These are phyloP conservation scores for Suillus lakei DNA, from an alignment of 768 basidiomycete genomes.

Conservation along the genomic window DNA sequence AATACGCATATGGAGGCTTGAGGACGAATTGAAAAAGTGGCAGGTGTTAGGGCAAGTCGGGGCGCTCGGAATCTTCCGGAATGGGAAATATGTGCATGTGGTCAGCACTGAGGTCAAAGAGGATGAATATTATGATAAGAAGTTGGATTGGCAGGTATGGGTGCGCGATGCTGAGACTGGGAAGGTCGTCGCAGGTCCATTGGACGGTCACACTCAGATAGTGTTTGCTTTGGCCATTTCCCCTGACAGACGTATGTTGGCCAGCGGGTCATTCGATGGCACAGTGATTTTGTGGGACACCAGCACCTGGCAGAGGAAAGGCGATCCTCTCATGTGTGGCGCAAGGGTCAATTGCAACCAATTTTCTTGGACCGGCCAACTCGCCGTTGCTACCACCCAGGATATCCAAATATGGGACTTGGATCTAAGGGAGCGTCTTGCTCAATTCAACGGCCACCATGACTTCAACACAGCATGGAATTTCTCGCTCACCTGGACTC, in stretches of 20 bases:
- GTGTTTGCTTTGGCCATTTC: slow-evolving; percentile 6
- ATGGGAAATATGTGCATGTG: background rate
- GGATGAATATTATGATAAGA: background rate
- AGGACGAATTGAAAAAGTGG: background rate
- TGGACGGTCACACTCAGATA: background rate
- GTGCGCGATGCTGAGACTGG: background rate
- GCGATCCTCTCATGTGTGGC: background rate
- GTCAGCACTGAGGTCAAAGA: background rate
- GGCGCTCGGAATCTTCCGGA: background rate
- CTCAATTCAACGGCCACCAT: background rate
- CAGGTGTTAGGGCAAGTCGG: background rate
- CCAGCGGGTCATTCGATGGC: slow-evolving; percentile 7
- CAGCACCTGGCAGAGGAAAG: background rate
- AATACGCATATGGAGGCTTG: background rate
- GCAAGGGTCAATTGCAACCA: background rate
- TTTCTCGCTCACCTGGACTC: background rate
- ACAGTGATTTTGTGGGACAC: slow-evolving; percentile 9
- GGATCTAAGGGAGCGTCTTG: background rate
- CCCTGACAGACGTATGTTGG: slow-evolving; percentile 10
- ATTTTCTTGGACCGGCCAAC: background rate
- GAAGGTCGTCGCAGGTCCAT: slow-evolving; percentile 5
- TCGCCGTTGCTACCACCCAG: background rate
- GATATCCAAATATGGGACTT: slow-evolving; percentile 1
- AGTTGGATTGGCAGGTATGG: background rate
- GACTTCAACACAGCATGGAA: background rate